Evolutionary conservation across 2,329 filamentous ascomycete genomes (phyloP), one percentile per base, ranked within the genome.

Genomic region (Chrysoporthe puriensis): DNA sequence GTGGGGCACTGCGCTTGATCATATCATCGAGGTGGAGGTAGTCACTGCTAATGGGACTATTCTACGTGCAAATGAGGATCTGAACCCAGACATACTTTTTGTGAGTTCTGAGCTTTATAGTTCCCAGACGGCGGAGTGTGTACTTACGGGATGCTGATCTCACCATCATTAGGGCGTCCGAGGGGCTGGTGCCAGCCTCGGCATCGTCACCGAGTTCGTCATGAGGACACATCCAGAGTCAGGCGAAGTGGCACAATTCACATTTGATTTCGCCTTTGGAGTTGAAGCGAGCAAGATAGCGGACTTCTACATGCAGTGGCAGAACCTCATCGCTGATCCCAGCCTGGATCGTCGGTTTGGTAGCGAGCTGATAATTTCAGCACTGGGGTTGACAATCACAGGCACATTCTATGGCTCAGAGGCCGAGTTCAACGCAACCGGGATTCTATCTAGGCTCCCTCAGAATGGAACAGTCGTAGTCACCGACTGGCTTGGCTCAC

Each of bases 341-440:
- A 74, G 79, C 1, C 79, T 91, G 4, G 86, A 88, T 70, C 82
- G 85, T 52, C 84, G 87, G 21, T 88, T 90, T 71, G 83, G 85
- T 2, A 84, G 82, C 5, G 80, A 87, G 63, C 84, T 90, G 64
- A 80, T 87, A 44, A 78, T 87, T 57, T 79, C 85, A 44, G 82
- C 84, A 32, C 75, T 85, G 0, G 86, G 86, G 1, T 82, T 82
- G 64, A 73, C 88, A 67, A 85, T 90, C 70, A 85, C 84, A 0
- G 88, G 85, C 2, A 88, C 85, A 0, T 91, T 86, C 72, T 90
- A 88, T 72, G 88, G 88, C 11, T 85, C 84, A 0, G 76, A 83
- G 57, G 80, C 78, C 0, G 87, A 91, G 73, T 91, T 83, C 72
- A 73, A 83, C 3, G 80, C 80, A 2, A 80, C 82, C 0, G 84